Percentiles rank a stretch among this genome's conserved stretches.
phyloP scores from a whole-genome alignment of 2,329 filamentous ascomycete genomes.

The Neoascochyta sp. region DNA sequence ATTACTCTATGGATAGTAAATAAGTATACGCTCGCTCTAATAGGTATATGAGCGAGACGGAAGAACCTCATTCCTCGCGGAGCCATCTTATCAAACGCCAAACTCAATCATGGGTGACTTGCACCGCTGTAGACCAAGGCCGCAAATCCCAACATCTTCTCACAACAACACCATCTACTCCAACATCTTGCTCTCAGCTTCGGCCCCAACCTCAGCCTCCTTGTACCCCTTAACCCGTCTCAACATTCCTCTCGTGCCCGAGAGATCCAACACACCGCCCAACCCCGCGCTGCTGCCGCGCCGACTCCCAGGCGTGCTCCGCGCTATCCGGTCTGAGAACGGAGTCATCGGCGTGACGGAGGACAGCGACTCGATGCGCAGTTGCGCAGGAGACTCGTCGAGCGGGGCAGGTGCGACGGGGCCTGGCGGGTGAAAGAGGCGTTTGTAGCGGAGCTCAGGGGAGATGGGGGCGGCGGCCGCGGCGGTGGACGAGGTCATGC shows the following conservation, averaged over 20 bases:
- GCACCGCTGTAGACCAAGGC: too few relatives aligned
- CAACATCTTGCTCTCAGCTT: too few relatives aligned
- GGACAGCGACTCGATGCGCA: slow-evolving; percentile 9
- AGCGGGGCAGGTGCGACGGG: slow-evolving; percentile 13
- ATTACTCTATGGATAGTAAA: too few relatives aligned
- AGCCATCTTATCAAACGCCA: too few relatives aligned
- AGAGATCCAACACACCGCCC: slow-evolving; percentile 23
- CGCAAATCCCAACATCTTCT: too few relatives aligned
- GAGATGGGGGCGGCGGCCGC: slow-evolving; percentile 28
- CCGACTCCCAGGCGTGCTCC: slow-evolving; percentile 13
- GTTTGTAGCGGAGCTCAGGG: slow-evolving; percentile 42
- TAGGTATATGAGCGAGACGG: too few relatives aligned
- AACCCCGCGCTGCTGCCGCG: slow-evolving; percentile 14
- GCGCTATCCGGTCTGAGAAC: slow-evolving; percentile 1
- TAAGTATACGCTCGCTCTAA: too few relatives aligned
- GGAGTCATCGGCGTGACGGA: slow-evolving; percentile 4
- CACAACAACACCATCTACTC: too few relatives aligned
- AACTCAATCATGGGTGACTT: too few relatives aligned
- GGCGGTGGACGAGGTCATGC: slow-evolving; percentile 20
- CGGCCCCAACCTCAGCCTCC: too few relatives aligned
- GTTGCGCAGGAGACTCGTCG: slow-evolving; percentile 4
- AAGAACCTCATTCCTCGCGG: too few relatives aligned
- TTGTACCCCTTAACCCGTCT: slow-evolving; percentile 19
- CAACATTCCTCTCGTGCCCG: slow-evolving; percentile 32
- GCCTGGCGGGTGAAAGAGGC: slow-evolving; percentile 37